Base-by-base conservation (phyloP, 805 yeast species). In the Metschnikowia peoriensis region DNA sequence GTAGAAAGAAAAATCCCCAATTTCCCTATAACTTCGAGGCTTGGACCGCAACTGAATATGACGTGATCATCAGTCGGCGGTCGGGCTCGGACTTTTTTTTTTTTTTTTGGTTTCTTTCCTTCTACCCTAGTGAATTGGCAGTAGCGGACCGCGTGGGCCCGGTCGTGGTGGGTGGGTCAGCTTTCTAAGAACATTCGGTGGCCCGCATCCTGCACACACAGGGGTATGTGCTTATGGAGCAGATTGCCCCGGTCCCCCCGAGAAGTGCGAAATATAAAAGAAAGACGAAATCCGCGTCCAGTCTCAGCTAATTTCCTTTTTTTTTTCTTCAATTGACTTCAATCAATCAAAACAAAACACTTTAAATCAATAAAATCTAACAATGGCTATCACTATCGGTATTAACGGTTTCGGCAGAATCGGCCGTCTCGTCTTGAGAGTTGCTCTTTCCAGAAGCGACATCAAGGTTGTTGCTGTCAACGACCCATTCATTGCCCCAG, bases 361-460 rank as follows among this genome's bases (percentile, higher is more conserved):
- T 16, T 32, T 15, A 48, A 28, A 28, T 16, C 53, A 69, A 16
- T 9, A 38, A 38, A 2, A 14, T n/a, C 40, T 22, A 5, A 42
- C 53, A 70, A 79, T 79, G 82, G 81, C 81, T 73, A 79, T 82
- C 71, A 85, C 81, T 66, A 81, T 89, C 73, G 96, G 96, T 78
- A 89, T 89, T 73, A 89, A 89, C 84, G 96, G 96, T 66, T 89
- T 89, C 86, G 96, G 96, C 68, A 86, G 96, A 78, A 89, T 89
- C 69, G 96, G 96, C 63, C 89, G 96, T 78, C 82, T 89, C 65
- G 96, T 85, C 60, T 78, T 89, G 66, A 86, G 96, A 80, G 81
- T 88, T 70, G 96, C 96, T 58, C 76, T 89, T 61, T 61, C 72
- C 56, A 83, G 89, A 82, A 72, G 78, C 53, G 91, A 86, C 76